These are phyloP conservation scores for Uronychia setigera DNA, from an alignment of 73 alveolate genomes.

Conservation along the genomic window DNA sequence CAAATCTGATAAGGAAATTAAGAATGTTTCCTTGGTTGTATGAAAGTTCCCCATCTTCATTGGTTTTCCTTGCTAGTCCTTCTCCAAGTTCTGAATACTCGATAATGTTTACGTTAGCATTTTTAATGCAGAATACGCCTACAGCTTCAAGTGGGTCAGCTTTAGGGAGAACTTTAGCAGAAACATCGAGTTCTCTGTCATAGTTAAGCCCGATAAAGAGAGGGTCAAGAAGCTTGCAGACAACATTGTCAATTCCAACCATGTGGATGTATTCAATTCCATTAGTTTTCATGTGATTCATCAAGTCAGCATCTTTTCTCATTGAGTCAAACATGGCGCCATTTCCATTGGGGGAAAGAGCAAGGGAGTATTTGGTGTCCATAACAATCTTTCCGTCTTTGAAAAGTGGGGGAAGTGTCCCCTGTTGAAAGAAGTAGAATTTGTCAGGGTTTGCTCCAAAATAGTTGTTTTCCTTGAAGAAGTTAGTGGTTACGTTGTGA, in stretches of 20 bases:
- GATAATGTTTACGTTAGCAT: slow-evolving; percentile 63
- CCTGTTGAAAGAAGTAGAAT: slow-evolving; percentile 70
- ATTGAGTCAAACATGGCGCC: slow-evolving; percentile 85
- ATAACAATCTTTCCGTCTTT: slow-evolving; percentile 74
- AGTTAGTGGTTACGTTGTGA: slow-evolving; percentile 58
- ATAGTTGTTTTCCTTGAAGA: slow-evolving; percentile 66
- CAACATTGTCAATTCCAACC: slow-evolving; percentile 82
- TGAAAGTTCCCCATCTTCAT: slow-evolving; percentile 53
- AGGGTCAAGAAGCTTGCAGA: slow-evolving; percentile 80
- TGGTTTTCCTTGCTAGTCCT: slow-evolving; percentile 25
- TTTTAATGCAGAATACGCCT: slow-evolving; percentile 68
- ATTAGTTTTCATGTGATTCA: slow-evolving; percentile 48
- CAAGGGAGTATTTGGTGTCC: slow-evolving; percentile 46
- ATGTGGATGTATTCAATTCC: slow-evolving; percentile 68
- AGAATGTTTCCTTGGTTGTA: slow-evolving; percentile 73
- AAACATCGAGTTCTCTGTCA: slow-evolving; percentile 53
- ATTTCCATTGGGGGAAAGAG: slow-evolving; percentile 77
- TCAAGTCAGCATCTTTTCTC: slow-evolving; percentile 29
- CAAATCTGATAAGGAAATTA: slow-evolving; percentile 63
- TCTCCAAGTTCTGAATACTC: slow-evolving; percentile 79
- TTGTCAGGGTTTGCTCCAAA: slow-evolving; percentile 67
- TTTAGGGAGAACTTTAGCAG: slow-evolving; percentile 62
- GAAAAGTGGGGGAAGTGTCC: slow-evolving; percentile 70
- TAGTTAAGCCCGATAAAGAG: slow-evolving; percentile 65
- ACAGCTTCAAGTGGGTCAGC: slow-evolving; percentile 62